phyloP scores from a whole-genome alignment of 1,284 basidiomycete species.

The Heterobasidion parviporum region DNA sequence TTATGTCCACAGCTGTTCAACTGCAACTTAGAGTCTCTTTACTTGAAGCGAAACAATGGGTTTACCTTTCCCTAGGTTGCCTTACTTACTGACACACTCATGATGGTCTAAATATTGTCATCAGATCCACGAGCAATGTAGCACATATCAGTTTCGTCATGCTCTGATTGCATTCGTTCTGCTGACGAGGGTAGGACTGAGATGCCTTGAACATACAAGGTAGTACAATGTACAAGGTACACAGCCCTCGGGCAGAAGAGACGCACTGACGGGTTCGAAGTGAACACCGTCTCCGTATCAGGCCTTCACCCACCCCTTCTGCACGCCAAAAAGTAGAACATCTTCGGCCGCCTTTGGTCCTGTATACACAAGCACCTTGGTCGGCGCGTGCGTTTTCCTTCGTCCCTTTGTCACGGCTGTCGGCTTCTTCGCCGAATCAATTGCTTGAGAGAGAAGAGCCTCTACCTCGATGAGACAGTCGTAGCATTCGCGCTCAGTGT shows the following conservation, averaged over 20 bases:
- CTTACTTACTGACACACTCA: too few species aligned
- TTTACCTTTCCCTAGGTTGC: too few species aligned
- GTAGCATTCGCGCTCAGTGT: constrained; percentile 52
- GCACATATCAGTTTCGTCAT: too few species aligned
- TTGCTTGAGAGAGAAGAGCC: constrained; percentile 32
- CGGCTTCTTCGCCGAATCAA: constrained; percentile 23
- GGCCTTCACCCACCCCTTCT: constrained; percentile 40
- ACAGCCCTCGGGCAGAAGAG: too few species aligned
- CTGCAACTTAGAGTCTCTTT: background rate
- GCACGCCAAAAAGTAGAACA: constrained; percentile 41
- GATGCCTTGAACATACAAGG: too few species aligned
- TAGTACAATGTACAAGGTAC: too few species aligned
- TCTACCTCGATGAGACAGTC: constrained; percentile 53
- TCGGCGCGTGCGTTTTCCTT: constrained; percentile 28
- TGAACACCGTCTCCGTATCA: background rate
- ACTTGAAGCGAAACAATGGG: background rate
- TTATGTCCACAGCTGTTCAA: background rate
- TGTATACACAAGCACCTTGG: constrained; percentile 8
- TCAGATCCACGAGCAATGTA: too few species aligned
- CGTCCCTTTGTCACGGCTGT: constrained; percentile 23
- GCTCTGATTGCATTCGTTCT: too few species aligned
- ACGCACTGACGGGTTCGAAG: too few species aligned
- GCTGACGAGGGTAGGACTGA: too few species aligned
- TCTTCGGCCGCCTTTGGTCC: constrained; percentile 43
- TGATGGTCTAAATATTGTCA: too few species aligned